Evolutionary conservation across 257 asterid species (phyloP).

Genomic region (Gentiana straminea): DNA sequence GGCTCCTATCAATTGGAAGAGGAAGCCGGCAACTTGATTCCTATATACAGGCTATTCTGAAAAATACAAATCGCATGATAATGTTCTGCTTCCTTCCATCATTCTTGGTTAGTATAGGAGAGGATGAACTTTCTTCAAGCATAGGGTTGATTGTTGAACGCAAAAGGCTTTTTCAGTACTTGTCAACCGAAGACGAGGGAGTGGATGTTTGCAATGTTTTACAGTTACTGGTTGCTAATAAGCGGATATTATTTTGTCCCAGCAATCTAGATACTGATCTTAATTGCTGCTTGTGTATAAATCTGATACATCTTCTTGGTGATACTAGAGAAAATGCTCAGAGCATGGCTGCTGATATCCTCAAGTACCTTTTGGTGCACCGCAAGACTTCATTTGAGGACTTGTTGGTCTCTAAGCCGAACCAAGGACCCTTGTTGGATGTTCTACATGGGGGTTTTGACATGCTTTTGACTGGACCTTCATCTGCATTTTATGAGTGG

Average conservation of each 20-base stretch:
- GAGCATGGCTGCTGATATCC: conserved; percentile 81
- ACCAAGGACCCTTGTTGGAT: conserved; percentile 70
- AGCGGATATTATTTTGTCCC: conserved; percentile 83
- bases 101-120: conserved; percentile 78
- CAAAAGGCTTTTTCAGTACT: conserved; percentile 34
- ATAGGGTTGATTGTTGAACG: conserved; percentile 66
- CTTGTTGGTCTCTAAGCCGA: conserved; percentile 77
- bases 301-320: conserved; percentile 70
- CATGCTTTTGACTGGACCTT: conserved; percentile 71
- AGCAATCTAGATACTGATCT: conserved; percentile 86
- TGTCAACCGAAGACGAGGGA: conserved; percentile 55
- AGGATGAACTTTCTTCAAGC: conserved; percentile 71
- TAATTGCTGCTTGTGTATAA: conserved; percentile 88
- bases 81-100: conserved; percentile 90
- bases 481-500: conserved; percentile 80
- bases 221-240: conserved; percentile 84
- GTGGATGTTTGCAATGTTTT: conserved; percentile 59
- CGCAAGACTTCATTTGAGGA: conserved; percentile 92
- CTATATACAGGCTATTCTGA: conserved; percentile 64
- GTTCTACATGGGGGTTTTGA: conserved; percentile 92
- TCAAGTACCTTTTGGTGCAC: conserved; percentile 84
- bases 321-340: conserved; percentile 64
- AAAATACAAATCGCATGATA: conserved; percentile 73
- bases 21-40: conserved; percentile 87
- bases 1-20: conserved; percentile 89